phyloP scores from a whole-genome alignment of 2,329 filamentous ascomycete genomes.

The Botrytis deweyae region DNA sequence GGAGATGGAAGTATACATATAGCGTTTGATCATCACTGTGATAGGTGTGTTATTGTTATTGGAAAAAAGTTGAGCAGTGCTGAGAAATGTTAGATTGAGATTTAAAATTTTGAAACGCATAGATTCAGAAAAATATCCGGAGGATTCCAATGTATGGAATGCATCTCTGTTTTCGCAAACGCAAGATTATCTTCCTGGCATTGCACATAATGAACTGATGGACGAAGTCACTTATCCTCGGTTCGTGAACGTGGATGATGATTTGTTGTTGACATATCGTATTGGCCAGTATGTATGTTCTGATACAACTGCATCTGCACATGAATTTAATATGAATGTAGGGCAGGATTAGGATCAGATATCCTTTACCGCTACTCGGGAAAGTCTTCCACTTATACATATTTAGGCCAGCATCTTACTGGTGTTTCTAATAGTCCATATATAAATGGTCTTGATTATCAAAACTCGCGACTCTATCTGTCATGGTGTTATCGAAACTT shows the following conservation, averaged over 20 bases:
- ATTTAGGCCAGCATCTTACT: conserved; percentile 31
- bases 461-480: conserved; percentile 28
- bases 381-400: conserved; percentile 28
- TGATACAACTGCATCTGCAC: not conserved
- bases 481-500: conserved; percentile 37
- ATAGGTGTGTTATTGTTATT: conserved; percentile 25
- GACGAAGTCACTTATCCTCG: conserved; percentile 34
- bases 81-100: conserved; percentile 26
- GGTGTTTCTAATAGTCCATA: conserved; percentile 34
- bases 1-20: conserved; percentile 34
- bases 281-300: conserved; percentile 32
- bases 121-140: not conserved
- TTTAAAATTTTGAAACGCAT: conserved; percentile 27
- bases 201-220: conserved; percentile 25
- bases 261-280: conserved; percentile 33
- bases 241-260: conserved; percentile 32
- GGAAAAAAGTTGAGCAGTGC: not conserved
- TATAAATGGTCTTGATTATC: conserved; percentile 34
- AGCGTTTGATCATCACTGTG: conserved; percentile 35
- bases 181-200: conserved; percentile 29
- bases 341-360: conserved; percentile 35
- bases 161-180: conserved; percentile 28
- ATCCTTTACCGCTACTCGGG: conserved; percentile 31
- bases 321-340: conserved; percentile 14
- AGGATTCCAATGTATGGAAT: conserved; percentile 24